phyloP scores from a whole-genome alignment of 1,284 basidiomycete genomes.

The Rhodotorula mucilaginosa region DNA sequence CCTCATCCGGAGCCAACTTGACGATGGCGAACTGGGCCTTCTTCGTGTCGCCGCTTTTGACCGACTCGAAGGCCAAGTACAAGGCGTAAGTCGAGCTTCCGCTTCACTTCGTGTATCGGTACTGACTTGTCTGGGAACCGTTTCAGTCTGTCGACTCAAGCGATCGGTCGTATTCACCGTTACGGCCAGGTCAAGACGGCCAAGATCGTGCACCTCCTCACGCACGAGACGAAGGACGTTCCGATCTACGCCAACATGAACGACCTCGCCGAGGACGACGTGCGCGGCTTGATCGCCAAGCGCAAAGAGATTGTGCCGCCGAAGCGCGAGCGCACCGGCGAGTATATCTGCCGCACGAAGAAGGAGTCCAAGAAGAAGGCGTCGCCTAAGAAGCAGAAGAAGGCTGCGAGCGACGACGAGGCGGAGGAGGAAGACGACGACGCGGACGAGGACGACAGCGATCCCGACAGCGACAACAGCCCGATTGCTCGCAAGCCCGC shows the following conservation, averaged over 20 bases:
- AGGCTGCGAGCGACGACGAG: not conserved
- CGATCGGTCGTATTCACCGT: slow-evolving; percentile 69
- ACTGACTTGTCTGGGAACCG: not conserved
- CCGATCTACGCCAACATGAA: slow-evolving; percentile 60
- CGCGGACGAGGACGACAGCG: not conserved
- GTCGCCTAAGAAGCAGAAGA: slow-evolving; percentile 1
- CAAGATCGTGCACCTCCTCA: slow-evolving; percentile 75
- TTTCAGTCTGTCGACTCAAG: slow-evolving; percentile 61
- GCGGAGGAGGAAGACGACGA: slow-evolving; percentile 4
- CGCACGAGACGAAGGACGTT: slow-evolving; percentile 77
- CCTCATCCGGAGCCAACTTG: slow-evolving; percentile 73
- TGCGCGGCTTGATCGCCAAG: not conserved
- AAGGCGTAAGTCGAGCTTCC: slow-evolving; percentile 62
- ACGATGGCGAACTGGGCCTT: slow-evolving; percentile 92
- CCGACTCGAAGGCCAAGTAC: slow-evolving; percentile 71
- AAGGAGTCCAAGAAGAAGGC: slow-evolving; percentile 3
- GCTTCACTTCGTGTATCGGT: not conserved
- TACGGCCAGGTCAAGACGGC: slow-evolving; percentile 81
- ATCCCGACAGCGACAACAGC: not conserved
- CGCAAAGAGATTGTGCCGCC: slow-evolving; percentile 14
- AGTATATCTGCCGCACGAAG: slow-evolving; percentile 3
- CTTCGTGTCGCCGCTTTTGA: slow-evolving; percentile 85
- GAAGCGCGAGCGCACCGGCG: not conserved
- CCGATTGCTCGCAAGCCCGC: not conserved
- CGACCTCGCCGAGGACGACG: slow-evolving; percentile 6